These are phyloP conservation scores for Mycosphaerella sp. DNA, from an alignment of 2,329 filamentous ascomycete species.

Conservation along the genomic window DNA sequence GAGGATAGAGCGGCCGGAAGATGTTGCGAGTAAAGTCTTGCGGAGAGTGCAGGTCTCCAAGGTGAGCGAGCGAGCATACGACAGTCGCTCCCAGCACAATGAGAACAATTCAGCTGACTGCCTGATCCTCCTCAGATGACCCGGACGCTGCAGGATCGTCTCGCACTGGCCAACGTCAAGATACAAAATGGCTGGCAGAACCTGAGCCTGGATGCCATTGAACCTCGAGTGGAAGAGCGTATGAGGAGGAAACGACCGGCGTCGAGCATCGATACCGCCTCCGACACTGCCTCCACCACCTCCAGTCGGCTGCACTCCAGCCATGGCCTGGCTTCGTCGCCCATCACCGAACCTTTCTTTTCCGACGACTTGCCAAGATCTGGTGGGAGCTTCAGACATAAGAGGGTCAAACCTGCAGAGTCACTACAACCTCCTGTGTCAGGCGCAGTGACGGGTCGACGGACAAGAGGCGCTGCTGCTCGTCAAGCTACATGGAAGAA, in stretches of 20 bases:
- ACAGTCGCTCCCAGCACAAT: background rate
- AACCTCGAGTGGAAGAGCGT: slow-evolving; percentile 75
- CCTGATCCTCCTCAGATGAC: slow-evolving; percentile 61
- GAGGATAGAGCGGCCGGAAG: slow-evolving; percentile 26
- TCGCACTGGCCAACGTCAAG: slow-evolving; percentile 95
- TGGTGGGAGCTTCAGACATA: slow-evolving; percentile 49
- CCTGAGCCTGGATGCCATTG: slow-evolving; percentile 76
- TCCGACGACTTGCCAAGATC: slow-evolving; percentile 73
- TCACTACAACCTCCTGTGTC: slow-evolving; percentile 23
- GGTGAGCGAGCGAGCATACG: slow-evolving; percentile 26
- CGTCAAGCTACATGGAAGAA: slow-evolving; percentile 65
- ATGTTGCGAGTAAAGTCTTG: slow-evolving; percentile 35
- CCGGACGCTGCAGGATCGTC: slow-evolving; percentile 81
- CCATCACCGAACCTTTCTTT: slow-evolving; percentile 74
- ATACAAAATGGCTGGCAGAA: slow-evolving; percentile 94
- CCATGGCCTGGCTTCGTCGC: slow-evolving; percentile 70
- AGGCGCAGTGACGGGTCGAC: slow-evolving; percentile 29
- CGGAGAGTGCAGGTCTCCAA: slow-evolving; percentile 36
- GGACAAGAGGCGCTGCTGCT: slow-evolving; percentile 28
- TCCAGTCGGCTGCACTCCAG: slow-evolving; percentile 69
- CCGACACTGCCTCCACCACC: slow-evolving; percentile 78
- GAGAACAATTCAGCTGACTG: slow-evolving; percentile 19
- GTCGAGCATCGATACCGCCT: slow-evolving; percentile 60
- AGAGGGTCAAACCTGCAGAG: slow-evolving; percentile 26
- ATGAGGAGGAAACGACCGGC: slow-evolving; percentile 64